Conservation (phyloP, 1,284 basidiomycete species). For the Puccinia brachypodii region DNA sequence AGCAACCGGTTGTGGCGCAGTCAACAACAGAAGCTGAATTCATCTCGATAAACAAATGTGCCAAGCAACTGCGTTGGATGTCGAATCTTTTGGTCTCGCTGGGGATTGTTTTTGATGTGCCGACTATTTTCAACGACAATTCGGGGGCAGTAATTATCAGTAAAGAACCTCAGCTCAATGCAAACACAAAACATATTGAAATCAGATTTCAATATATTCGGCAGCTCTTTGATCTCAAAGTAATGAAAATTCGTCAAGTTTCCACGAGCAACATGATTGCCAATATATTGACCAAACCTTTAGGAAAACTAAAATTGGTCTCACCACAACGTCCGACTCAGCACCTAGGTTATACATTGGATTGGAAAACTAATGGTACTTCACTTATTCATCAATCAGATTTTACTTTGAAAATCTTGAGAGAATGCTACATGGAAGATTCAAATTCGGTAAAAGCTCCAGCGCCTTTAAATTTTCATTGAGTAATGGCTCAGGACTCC, state of each 20-base stretch:
- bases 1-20: constrained; percentile 10
- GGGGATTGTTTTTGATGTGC: background rate
- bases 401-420: background rate
- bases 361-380: background rate
- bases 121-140: background rate
- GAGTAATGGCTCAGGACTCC: background rate
- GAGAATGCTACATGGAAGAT: background rate
- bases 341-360: background rate
- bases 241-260: background rate
- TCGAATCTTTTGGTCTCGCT: background rate
- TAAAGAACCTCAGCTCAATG: constrained; percentile 12
- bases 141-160: background rate
- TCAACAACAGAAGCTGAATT: constrained; percentile 12
- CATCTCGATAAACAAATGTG: background rate
- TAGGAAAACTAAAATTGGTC: too few relatives aligned
- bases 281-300: too few relatives aligned
- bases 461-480: background rate
- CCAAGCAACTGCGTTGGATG: constrained; percentile 17
- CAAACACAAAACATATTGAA: constrained; percentile 28
- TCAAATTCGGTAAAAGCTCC: background rate
- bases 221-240: background rate
- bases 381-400: background rate
- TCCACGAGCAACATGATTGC: background rate
- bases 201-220: constrained; percentile 28
- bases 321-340: too few relatives aligned